A percentile compares a stretch with the other conserved stretches of the same genome.
These are phyloP conservation scores for Ascochyta viciae-villosae DNA, from an alignment of 2,329 filamentous ascomycete species.

Conservation along the genomic window DNA sequence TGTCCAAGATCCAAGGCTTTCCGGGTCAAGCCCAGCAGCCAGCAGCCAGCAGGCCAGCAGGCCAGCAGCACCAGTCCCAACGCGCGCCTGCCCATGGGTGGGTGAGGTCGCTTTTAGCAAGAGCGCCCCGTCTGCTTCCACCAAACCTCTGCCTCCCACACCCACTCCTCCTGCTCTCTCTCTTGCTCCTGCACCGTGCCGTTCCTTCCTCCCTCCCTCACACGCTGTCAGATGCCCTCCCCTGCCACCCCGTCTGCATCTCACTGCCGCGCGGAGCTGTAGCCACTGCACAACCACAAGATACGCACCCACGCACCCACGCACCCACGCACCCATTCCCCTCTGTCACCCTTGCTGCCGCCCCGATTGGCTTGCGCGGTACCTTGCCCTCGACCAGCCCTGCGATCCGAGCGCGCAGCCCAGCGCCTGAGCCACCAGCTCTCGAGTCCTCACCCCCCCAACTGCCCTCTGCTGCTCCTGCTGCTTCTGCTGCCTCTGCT, in stretches of 20 bases:
- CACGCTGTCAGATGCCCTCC: constrained; percentile 15
- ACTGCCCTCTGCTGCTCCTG: constrained; percentile 24
- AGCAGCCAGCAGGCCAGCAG: constrained; percentile 14
- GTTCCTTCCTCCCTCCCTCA: constrained; percentile 18
- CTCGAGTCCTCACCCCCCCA: constrained; percentile 36
- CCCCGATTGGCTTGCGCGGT: constrained; percentile 24
- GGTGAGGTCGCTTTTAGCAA: constrained; percentile 21
- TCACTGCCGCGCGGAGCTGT: constrained; percentile 8
- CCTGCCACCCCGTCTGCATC: constrained; percentile 8
- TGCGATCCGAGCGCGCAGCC: constrained; percentile 29
- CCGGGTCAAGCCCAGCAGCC: constrained; percentile 17
- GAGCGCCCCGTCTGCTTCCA: constrained; percentile 20
- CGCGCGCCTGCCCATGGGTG: constrained; percentile 18
- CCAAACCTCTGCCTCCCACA: constrained; percentile 19
- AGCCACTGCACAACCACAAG: constrained; percentile 4
- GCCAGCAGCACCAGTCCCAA: constrained; percentile 21
- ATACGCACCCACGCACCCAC: neutral
- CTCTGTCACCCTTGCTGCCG: constrained; percentile 19
- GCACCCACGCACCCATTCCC: neutral
- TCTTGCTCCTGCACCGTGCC: constrained; percentile 17
- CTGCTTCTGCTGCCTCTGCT: constrained; percentile 18
- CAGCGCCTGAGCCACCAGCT: constrained; percentile 20
- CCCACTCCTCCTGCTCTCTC: constrained; percentile 8
- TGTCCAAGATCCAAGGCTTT: constrained; percentile 7
- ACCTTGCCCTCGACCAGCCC: constrained; percentile 22